A percentile compares a stretch with the other conserved stretches of the same genome.
Evolutionary conservation across 495 filamentous ascomycete genomes (phyloP).

Genomic region (Umbilicaria muhlenbergii): DNA sequence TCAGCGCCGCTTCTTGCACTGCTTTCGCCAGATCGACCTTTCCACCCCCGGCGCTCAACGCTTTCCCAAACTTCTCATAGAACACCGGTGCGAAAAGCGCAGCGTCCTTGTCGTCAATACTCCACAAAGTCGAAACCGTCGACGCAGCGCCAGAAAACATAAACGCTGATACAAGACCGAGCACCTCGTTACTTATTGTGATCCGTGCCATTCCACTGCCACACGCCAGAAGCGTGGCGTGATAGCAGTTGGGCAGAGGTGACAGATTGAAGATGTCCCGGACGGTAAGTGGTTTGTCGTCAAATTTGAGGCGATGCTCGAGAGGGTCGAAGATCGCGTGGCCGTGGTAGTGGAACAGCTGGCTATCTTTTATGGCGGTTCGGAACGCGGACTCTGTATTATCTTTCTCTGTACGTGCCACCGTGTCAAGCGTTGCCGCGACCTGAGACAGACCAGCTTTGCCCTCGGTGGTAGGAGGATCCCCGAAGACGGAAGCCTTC

Average conservation of each 20-base stretch:
- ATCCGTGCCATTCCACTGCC: conserved; percentile 2
- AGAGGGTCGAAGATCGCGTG: not conserved
- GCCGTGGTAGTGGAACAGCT: conserved; percentile 3
- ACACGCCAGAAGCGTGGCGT: conserved; percentile 4
- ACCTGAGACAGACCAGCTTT: not conserved
- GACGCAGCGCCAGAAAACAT: conserved; percentile 1
- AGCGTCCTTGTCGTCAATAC: conserved; percentile 5
- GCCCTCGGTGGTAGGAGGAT: not conserved
- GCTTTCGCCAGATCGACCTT: not conserved
- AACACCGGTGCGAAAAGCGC: conserved; percentile 1
- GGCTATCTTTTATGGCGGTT: not conserved
- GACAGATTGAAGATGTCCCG: conserved; percentile 4
- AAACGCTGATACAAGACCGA: conserved; percentile 1
- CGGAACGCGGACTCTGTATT: not conserved
- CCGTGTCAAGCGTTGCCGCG: not conserved
- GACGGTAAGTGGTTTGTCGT: conserved; percentile 3
- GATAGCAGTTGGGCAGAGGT: not conserved
- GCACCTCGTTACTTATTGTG: not conserved
- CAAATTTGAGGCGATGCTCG: conserved; percentile 1
- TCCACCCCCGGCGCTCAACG: not conserved
- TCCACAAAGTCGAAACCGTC: conserved; percentile 2
- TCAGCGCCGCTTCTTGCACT: not conserved
- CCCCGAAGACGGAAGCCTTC: not conserved
- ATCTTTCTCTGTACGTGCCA: not conserved
- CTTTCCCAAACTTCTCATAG: conserved; percentile 1